Evolutionary conservation across 345 rosid species (phyloP), one percentile per base, ranked within the genome.

Genomic region (Turritis glabra): DNA sequence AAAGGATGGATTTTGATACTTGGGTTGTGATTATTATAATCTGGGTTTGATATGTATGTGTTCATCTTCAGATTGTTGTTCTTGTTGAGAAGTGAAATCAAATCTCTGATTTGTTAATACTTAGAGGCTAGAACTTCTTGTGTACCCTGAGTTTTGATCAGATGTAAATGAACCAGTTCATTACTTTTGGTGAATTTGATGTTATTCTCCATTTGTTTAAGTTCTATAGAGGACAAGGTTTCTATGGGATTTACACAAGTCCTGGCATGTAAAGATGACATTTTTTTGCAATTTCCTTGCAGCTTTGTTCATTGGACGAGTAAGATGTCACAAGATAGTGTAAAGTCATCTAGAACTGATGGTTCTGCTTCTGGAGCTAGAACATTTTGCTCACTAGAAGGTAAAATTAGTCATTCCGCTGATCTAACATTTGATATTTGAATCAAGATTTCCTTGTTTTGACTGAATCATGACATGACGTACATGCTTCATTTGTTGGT

Each of bases 381-480:
- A 82, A 80, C 88, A n/a, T 89, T 79, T 80, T 91, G 90, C 83
- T 81, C 87, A 72, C 60, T 74, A 1, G 62, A 81, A 82, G 97
- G 97, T 94, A 85, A 64, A 52, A 27, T 64, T 48, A 48, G 12
- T 71, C 63, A 0, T 60, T 69, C 43, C 5, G 2, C 37, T 55
- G 65, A 71, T 79, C 17, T 60, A 17, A 38, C 13, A 35, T 47
- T 38, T 14, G 30, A 41, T 43, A 40, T 23, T 10, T 38, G 33
- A 64, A 75, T 38, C 17, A 14, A 41, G 5, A 12, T 44, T 47
- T 38, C 14, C 37, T 48, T 46, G 52, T 21, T 54, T 55, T 25
- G 1, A n/a, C 35, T 57, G 32, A 53, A 11, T 43, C 26, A 0
- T 54, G 3, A 10, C 51, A 5, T 22, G 55, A 11, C 29, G 15